Conservation (phyloP, 495 filamentous ascomycete species). For the Podospora australis region DNA sequence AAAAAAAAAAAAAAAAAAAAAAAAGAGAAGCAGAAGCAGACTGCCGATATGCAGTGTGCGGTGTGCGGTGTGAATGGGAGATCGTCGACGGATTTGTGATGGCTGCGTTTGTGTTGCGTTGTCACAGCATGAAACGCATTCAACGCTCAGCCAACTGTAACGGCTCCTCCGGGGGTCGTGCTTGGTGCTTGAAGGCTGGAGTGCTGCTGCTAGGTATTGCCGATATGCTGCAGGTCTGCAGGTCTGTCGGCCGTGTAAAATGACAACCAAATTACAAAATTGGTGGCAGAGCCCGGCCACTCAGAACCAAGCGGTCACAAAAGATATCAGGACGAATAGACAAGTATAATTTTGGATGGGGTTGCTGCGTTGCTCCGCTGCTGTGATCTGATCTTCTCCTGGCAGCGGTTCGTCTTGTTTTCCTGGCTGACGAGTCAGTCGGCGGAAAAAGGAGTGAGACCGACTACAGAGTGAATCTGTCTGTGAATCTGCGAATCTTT, state of each 20-base stretch:
- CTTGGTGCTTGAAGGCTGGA: not conserved
- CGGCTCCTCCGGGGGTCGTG: not conserved
- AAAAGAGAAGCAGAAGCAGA: not conserved
- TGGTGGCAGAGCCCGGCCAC: slow-evolving; percentile 8
- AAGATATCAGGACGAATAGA: not conserved
- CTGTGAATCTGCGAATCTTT: not conserved
- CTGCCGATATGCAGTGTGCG: not conserved
- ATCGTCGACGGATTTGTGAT: not conserved
- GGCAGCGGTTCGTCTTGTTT: not conserved
- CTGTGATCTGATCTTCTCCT: too few relatives aligned
- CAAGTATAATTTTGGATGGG: not conserved
- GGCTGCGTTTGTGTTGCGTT: not conserved
- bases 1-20: not conserved
- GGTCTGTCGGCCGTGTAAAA: too few relatives aligned
- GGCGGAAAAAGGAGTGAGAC: too few relatives aligned
- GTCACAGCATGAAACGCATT: slow-evolving; percentile 19
- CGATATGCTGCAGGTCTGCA: not conserved
- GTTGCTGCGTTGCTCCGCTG: not conserved
- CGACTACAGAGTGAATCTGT: too few relatives aligned
- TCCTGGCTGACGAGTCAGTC: not conserved
- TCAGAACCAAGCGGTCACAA: too few relatives aligned
- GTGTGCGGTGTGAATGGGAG: not conserved
- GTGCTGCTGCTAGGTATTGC: slow-evolving; percentile 5
- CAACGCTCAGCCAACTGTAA: slow-evolving; percentile 9
- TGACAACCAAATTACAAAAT: slow-evolving; percentile 2